Conservation (phyloP, 371 early-diverging fungal species). For the Mortierella sp. region DNA sequence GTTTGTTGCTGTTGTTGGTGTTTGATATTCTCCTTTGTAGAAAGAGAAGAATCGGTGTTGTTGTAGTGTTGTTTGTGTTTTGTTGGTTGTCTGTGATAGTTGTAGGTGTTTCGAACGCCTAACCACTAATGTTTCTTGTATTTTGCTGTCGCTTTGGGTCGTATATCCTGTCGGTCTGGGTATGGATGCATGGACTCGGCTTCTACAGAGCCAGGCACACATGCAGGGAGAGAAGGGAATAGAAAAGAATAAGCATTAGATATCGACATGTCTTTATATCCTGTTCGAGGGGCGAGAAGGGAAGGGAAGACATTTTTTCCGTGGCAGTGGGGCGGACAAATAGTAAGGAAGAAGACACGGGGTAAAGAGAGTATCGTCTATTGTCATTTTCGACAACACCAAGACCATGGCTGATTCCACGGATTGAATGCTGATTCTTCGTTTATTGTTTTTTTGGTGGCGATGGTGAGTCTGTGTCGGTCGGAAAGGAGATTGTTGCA, state of each 20-base stretch:
- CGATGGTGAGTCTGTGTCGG: neutral
- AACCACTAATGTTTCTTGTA: constrained; percentile 39
- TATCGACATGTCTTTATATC: neutral
- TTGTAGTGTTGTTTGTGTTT: constrained; percentile 1
- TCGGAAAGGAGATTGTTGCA: neutral
- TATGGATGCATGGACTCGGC: constrained; percentile 38
- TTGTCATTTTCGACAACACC: too few species aligned
- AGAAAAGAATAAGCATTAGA: neutral
- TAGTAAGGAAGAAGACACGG: neutral
- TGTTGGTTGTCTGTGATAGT: neutral
- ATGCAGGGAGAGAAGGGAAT: neutral
- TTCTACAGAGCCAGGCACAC: constrained; percentile 7
- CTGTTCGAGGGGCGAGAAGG: neutral
- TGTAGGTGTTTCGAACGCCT: constrained; percentile 14
- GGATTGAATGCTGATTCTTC: neutral
- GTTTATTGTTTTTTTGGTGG: neutral
- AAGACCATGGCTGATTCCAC: neutral
- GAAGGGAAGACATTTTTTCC: neutral
- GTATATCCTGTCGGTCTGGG: constrained; percentile 8
- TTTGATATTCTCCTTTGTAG: neutral
- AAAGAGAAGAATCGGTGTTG: neutral
- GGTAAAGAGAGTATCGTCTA: too few species aligned
- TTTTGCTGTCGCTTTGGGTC: constrained; percentile 30
- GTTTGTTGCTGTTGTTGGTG: neutral
- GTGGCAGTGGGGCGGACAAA: neutral